phyloP scores from a whole-genome alignment of 1,139 yeast genomes.

The Geotrichum restrictum region DNA sequence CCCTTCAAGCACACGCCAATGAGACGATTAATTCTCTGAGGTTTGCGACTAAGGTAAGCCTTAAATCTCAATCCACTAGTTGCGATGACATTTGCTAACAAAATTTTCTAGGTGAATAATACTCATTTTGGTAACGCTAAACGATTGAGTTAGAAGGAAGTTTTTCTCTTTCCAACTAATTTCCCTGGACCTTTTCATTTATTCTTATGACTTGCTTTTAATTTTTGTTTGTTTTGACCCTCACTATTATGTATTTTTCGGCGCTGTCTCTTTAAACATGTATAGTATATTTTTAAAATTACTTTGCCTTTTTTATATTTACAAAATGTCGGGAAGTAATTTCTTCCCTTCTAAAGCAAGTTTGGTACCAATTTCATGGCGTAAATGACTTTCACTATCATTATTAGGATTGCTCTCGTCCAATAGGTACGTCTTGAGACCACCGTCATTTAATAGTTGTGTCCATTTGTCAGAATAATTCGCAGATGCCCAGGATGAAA shows the following conservation, averaged over 20 bases:
- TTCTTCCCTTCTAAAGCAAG: conserved; percentile 12
- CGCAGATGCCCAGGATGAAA: conserved; percentile 53
- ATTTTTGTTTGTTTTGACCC: not conserved
- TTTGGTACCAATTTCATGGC: conserved; percentile 22
- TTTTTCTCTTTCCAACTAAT: too few relatives aligned
- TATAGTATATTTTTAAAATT: conserved; percentile 1
- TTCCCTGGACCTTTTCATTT: too few relatives aligned
- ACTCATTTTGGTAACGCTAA: conserved; percentile 34
- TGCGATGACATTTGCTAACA: not conserved
- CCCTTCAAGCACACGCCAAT: conserved; percentile 55
- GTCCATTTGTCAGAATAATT: conserved; percentile 50
- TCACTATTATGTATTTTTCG: too few relatives aligned
- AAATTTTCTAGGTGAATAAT: conserved; percentile 28
- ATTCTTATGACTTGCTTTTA: not conserved
- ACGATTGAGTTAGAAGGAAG: conserved; percentile 2
- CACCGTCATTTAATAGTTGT: conserved; percentile 40
- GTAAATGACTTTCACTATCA: conserved; percentile 31
- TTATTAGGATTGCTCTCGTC: conserved; percentile 31
- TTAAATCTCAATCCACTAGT: not conserved
- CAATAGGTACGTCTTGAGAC: conserved; percentile 38
- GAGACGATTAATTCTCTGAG: conserved; percentile 83
- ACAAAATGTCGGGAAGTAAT: conserved; percentile 9
- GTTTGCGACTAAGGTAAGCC: conserved; percentile 69
- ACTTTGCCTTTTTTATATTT: not conserved
- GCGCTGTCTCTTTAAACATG: too few relatives aligned